Conservation (phyloP, 2,329 filamentous ascomycete species). For the Rutstroemia sp. region DNA sequence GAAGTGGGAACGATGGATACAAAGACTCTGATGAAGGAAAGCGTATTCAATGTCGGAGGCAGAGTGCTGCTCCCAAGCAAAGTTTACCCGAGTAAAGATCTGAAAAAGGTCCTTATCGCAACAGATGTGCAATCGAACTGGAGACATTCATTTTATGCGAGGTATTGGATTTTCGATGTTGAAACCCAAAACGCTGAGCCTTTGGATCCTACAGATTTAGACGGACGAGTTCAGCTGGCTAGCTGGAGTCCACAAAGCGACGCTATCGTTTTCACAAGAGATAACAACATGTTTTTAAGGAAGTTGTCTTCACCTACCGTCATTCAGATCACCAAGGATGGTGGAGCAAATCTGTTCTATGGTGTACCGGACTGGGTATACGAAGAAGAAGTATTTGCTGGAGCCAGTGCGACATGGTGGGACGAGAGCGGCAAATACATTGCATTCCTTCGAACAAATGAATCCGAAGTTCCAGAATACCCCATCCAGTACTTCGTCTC, state of each 20-base stretch:
- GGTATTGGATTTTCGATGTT: constrained; percentile 92
- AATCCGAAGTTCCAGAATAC: constrained; percentile 84
- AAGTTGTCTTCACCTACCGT: constrained; percentile 40
- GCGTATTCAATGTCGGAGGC: constrained; percentile 52
- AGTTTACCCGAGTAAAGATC: constrained; percentile 70
- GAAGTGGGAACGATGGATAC: constrained; percentile 39
- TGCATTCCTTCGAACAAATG: constrained; percentile 89
- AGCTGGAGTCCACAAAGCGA: constrained; percentile 85
- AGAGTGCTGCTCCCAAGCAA: constrained; percentile 48
- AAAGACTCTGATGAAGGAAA: constrained; percentile 67
- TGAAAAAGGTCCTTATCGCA: constrained; percentile 79
- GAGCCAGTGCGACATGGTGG: constrained; percentile 90
- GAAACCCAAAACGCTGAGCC: constrained; percentile 69
- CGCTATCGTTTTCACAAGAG: constrained; percentile 77
- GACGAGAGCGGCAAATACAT: constrained; percentile 81
- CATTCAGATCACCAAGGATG: constrained; percentile 72
- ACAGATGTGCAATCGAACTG: constrained; percentile 70
- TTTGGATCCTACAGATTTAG: constrained; percentile 60
- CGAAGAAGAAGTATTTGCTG: constrained; percentile 72
- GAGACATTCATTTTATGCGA: constrained; percentile 80
- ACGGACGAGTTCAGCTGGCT: constrained; percentile 70
- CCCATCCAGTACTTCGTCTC: constrained; percentile 91
- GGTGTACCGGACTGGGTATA: constrained; percentile 98
- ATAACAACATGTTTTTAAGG: constrained; percentile 86
- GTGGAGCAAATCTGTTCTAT: constrained; percentile 84